Evolutionary conservation across 169 alveolate species (phyloP).

Genomic region (Plasmodium berghei): DNA sequence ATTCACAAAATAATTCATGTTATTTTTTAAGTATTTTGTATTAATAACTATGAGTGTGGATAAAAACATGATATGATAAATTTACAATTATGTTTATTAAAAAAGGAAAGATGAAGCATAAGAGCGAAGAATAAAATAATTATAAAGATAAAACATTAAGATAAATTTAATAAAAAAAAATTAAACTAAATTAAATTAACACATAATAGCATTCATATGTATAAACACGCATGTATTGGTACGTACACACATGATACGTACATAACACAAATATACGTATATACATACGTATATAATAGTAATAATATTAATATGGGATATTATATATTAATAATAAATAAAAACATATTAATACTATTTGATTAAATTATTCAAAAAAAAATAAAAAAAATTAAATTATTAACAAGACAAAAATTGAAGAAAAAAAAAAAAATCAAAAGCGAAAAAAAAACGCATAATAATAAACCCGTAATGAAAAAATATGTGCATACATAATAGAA

Average conservation of each 20-base stretch:
- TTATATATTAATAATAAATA: no score
- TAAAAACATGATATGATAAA: no score
- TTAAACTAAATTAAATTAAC: conserved; percentile 3
- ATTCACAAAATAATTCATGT: no score
- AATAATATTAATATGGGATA: no score
- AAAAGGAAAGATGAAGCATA: no score
- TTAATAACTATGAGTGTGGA: no score
- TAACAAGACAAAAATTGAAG: neutral
- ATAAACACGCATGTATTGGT: neutral
- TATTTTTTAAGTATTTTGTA: no score
- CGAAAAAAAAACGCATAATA: neutral
- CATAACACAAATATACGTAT: no score
- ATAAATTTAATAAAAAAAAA: conserved; percentile 3
- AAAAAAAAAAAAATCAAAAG: neutral
- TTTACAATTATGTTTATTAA: no score
- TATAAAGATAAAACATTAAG: neutral
- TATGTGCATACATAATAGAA: neutral
- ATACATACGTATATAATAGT: no score
- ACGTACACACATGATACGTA: no score
- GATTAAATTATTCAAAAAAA: neutral
- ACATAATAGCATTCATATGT: conserved; percentile 9
- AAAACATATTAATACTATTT: neutral
- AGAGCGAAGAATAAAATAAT: neutral
- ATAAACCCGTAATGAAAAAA: neutral
- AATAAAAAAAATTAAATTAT: conserved; percentile 2